These are phyloP conservation scores for Candida krabiensis DNA, from an alignment of 805 yeast species.

Conservation along the genomic window DNA sequence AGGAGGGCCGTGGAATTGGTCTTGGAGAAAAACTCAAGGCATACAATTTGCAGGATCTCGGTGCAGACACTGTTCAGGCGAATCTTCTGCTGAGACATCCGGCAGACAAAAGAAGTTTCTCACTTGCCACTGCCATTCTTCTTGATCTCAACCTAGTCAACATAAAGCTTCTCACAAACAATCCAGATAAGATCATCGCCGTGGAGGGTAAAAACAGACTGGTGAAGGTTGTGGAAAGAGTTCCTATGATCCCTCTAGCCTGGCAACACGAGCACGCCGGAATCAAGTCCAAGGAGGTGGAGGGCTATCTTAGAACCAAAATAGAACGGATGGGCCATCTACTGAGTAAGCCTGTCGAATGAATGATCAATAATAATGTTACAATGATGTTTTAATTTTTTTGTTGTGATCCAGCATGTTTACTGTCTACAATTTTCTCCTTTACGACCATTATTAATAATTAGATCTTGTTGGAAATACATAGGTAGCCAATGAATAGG, in stretches of 20 bases:
- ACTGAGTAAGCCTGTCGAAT: slow-evolving; percentile 44
- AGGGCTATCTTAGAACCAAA: slow-evolving; percentile 90
- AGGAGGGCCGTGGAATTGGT: slow-evolving; percentile 98
- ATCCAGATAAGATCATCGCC: slow-evolving; percentile 93
- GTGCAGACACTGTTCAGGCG: slow-evolving; percentile 98
- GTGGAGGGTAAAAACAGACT: slow-evolving; percentile 83
- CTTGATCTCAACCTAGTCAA: slow-evolving; percentile 74
- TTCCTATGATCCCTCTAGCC: slow-evolving; percentile 95
- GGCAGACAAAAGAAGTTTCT: slow-evolving; percentile 94
- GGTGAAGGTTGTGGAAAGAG: slow-evolving; percentile 79
- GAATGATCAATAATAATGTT: not conserved
- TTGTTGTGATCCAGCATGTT: too few relatives aligned
- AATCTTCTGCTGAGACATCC: slow-evolving; percentile 92
- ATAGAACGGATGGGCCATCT: slow-evolving; percentile 97
- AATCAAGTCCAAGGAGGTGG: slow-evolving; percentile 80
- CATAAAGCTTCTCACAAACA: slow-evolving; percentile 83
- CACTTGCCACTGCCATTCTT: slow-evolving; percentile 90
- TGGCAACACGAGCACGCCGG: slow-evolving; percentile 71
- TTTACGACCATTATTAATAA: too few relatives aligned
- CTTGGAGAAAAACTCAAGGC: slow-evolving; percentile 97
- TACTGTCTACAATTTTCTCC: too few relatives aligned
- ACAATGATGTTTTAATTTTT: too few relatives aligned
- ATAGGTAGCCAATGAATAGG: too few relatives aligned
- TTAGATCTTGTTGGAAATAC: too few relatives aligned
- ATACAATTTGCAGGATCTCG: slow-evolving; percentile 93